Percentiles rank a stretch among this genome's conserved stretches.
phyloP scores from a whole-genome alignment of 768 basidiomycete genomes.

The Xerocomellus amylosporus region DNA sequence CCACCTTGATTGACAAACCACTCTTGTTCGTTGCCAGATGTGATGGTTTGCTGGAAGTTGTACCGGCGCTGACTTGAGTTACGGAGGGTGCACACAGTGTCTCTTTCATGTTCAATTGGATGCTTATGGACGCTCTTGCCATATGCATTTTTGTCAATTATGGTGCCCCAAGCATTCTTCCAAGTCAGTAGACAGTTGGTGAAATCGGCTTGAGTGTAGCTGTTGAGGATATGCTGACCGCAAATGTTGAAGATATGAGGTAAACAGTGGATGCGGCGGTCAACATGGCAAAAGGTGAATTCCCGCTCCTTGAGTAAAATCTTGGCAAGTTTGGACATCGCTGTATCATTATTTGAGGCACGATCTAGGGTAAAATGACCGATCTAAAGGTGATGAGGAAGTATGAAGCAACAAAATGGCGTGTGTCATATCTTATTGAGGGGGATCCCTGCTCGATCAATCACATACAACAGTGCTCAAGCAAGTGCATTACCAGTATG shows the following conservation, averaged over 20 bases:
- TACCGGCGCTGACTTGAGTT: no score
- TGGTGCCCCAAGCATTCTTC: no score
- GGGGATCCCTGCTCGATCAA: constrained; percentile 3
- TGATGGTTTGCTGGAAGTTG: neutral
- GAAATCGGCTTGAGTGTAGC: neutral
- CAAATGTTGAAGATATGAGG: constrained; percentile 25
- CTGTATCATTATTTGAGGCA: constrained; percentile 16
- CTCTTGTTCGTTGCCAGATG: neutral
- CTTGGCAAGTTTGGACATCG: neutral
- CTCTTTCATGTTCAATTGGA: no score
- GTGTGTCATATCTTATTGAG: constrained; percentile 1
- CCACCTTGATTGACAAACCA: neutral
- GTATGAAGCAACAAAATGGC: no score
- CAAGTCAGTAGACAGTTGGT: neutral
- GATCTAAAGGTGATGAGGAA: constrained; percentile 13
- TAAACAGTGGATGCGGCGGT: constrained; percentile 16
- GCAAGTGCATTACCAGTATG: constrained; percentile 11
- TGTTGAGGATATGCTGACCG: constrained; percentile 7
- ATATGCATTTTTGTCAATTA: no score
- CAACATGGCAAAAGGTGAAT: neutral
- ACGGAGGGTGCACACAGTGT: no score
- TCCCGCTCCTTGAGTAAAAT: neutral
- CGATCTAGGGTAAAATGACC: constrained; percentile 15
- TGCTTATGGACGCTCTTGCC: no score
- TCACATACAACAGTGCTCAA: neutral